Evolutionary conservation across 1,284 basidiomycete species (phyloP), one percentile per base, ranked within the genome.

Genomic region (Fomes fomentarius): DNA sequence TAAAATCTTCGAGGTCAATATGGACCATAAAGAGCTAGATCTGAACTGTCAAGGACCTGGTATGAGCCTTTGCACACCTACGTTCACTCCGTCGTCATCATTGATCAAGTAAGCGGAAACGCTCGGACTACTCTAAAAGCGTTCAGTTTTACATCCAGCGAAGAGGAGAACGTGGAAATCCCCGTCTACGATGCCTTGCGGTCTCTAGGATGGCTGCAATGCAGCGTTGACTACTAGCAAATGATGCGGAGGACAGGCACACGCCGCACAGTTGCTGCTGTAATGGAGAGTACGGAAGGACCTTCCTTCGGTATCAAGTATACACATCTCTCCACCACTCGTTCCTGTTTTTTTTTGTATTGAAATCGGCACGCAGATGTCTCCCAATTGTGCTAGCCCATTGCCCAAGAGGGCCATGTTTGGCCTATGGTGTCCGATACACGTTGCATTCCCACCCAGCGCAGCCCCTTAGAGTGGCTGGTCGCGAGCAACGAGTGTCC

Each of bases 311-410:
- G n/a, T 11, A 38, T 15, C 11, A 19, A 37, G 22, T 37, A 37
- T 35, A 21, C 34, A 12, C 25, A 15, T 22, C 28, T 15, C 34
- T 12, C 17, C 34, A 21, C 24, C 24, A 21, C 11, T 24, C 12
- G 47, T 49, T 17, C 52, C 52, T 54, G 52, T 46, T 35, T 49
- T 39, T n/a, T 41, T 35, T 49, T 54, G 47, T 47, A 41, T 25
- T 38, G 8, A 17, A 19, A 26, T 15, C 39, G 9, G 19, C 22
- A 6, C 25, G 8, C 10, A 26, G n/a, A 15, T 31, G 4, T 10
- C 30, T 15, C 15, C 3, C 21, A 35, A n/a, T 5, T 5, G 12
- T 22, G 21, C 10, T 7, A 22, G 22, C 46, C 24, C 35, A 17
- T 7, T 10, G 19, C 15, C 37, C 33, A 30, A 31, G 15, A 38